Evolutionary conservation across 2,329 filamentous ascomycete species (phyloP), one percentile per base, ranked within the genome.

Genomic region (Septoria linicola): DNA sequence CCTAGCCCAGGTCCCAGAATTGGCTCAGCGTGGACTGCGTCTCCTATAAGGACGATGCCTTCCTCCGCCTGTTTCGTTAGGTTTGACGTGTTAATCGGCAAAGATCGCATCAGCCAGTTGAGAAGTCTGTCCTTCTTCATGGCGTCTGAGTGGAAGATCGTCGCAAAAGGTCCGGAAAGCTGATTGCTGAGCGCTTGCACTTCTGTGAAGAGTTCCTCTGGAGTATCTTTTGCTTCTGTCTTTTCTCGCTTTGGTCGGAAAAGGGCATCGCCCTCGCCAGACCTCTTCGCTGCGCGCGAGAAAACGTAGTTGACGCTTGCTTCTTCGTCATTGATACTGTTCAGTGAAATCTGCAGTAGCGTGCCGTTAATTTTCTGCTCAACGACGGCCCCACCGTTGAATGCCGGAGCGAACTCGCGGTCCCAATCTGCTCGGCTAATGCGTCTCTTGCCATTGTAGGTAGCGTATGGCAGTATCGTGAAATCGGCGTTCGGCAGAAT

Each of bases 41-140:
- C 72, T 7, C 72, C 72, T 3, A 73, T 43, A n/a, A 72, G 44
- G 3, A 68, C 52, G 3, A 70, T 55, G 16, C 63, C 61, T 11
- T 59, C 55, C 7, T 59, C 54, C 1, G 61, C 61, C 0, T 67
- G 45, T 4, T 55, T 41, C 16, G 63, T 45, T 5, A 71, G 53
- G 1, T 67, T 58, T 13, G 43, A 14, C 6, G 54, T 42, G 0
- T 58, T 34, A 1, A 65, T 49, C 1, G 61, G 53, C 2, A 64
- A 39, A 2, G 59, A 68, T 10, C 72, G 66, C 72, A 74, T 74
- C 11, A 74, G 58, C 71, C 72, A 74, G 41, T 72, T 67, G 36
- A 73, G 49, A 3, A 71, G 46, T 8, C 70, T 59, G 31, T 73
- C 72, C 2, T 60, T 47, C 4, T 58, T 59, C 52, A 73, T 54